Evolutionary conservation across 331 rosid species (phyloP).

Genomic region (Rosa hybrid): DNA sequence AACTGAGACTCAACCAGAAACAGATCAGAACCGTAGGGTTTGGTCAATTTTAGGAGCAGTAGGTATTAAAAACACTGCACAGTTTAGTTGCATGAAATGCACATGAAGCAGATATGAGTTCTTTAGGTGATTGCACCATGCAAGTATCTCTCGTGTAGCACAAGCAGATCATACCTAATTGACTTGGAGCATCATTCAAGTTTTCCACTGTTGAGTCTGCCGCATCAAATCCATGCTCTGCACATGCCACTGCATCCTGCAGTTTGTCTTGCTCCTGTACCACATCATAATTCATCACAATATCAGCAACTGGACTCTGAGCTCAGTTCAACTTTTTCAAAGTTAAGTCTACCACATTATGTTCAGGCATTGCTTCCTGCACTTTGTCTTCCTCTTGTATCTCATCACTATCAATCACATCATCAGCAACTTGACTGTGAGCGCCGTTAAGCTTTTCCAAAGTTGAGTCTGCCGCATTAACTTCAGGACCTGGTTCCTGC

Average conservation of each 20-base stretch:
- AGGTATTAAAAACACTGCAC: background rate
- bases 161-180: conserved; percentile 48
- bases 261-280: conserved; percentile 4
- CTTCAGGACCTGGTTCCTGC: conserved; percentile 2
- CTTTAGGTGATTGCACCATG: conserved; percentile 5
- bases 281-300: background rate
- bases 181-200: conserved; percentile 14
- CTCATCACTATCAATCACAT: background rate
- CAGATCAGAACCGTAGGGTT: background rate
- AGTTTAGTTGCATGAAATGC: conserved; percentile 9
- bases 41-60: background rate
- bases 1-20: background rate
- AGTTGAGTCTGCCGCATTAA: background rate
- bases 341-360: background rate
- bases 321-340: background rate
- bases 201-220: conserved; percentile 31
- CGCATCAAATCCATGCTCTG: conserved; percentile 24
- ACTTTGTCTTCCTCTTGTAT: background rate
- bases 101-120: background rate
- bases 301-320: background rate
- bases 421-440: conserved; percentile 1
- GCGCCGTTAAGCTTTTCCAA: background rate
- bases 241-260: conserved; percentile 34
- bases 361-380: background rate
- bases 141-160: conserved; percentile 19